Conservation (phyloP, 2,329 filamentous ascomycete genomes). For the Thermoascus crustaceus region DNA sequence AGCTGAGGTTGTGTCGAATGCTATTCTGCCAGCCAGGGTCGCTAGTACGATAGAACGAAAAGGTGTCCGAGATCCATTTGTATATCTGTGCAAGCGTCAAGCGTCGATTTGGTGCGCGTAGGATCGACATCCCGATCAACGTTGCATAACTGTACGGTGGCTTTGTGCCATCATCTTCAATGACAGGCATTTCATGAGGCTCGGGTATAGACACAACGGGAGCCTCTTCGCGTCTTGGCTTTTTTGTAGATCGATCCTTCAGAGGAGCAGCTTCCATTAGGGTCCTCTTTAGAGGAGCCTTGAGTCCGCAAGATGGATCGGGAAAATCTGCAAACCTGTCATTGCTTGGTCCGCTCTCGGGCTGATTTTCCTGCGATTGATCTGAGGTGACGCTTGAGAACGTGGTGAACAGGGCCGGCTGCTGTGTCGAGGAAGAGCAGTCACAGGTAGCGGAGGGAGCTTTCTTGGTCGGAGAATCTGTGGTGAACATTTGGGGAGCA, state of each 20-base stretch:
- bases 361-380: conserved; percentile 37
- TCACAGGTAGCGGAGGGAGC: conserved; percentile 24
- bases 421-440: conserved; percentile 28
- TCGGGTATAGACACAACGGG: conserved; percentile 51
- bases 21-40: conserved; percentile 98
- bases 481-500: conserved; percentile 35
- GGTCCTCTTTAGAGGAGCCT: conserved; percentile 47
- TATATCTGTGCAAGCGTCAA: conserved; percentile 93
- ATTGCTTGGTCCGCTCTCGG: conserved; percentile 30
- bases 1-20: conserved; percentile 92
- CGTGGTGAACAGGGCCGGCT: conserved; percentile 42
- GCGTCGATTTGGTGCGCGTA: conserved; percentile 72
- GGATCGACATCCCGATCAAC: conserved; percentile 93
- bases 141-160: conserved; percentile 89
- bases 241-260: conserved; percentile 63
- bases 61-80: conserved; percentile 98
- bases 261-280: conserved; percentile 66
- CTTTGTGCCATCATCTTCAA: conserved; percentile 81
- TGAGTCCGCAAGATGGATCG: conserved; percentile 38
- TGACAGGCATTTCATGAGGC: conserved; percentile 68
- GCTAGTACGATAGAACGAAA: conserved; percentile 72
- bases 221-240: conserved; percentile 53
- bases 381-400: conserved; percentile 41
- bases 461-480: conserved; percentile 42
- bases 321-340: conserved; percentile 42